These are phyloP conservation scores for Rutstroemia sp. DNA, from an alignment of 2,329 filamentous ascomycete genomes.

Conservation along the genomic window DNA sequence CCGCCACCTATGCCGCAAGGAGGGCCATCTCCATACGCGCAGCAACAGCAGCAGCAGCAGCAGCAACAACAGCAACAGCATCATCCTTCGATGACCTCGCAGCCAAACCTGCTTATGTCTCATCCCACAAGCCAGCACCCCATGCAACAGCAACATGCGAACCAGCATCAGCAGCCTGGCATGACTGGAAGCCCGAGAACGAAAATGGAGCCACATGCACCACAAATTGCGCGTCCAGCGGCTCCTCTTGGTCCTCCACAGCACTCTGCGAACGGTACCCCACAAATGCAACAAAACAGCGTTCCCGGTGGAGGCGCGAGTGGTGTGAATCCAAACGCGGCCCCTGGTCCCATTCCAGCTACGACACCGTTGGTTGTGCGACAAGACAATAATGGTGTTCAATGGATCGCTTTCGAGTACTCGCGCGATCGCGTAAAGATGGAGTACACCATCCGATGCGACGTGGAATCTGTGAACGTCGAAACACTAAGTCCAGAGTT, in stretches of 20 bases:
- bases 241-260: slow-evolving; percentile 38
- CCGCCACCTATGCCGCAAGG: slow-evolving; percentile 58
- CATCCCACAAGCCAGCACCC: slow-evolving; percentile 48
- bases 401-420: slow-evolving; percentile 99
- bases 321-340: slow-evolving; percentile 78
- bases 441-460: slow-evolving; percentile 98
- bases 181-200: slow-evolving; percentile 56
- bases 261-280: slow-evolving; percentile 32
- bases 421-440: slow-evolving; percentile 96
- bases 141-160: slow-evolving; percentile 48
- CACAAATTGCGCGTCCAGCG: slow-evolving; percentile 54
- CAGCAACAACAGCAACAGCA: slow-evolving; percentile 27
- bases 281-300: slow-evolving; percentile 38
- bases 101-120: slow-evolving; percentile 61
- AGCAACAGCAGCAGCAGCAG: slow-evolving; percentile 42
- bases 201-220: slow-evolving; percentile 56
- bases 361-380: slow-evolving; percentile 91
- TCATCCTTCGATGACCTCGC: slow-evolving; percentile 54
- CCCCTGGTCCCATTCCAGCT: slow-evolving; percentile 91
- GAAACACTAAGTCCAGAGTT: slow-evolving; percentile 80
- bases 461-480: slow-evolving; percentile 92
- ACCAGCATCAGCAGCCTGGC: slow-evolving; percentile 45
- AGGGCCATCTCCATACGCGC: slow-evolving; percentile 49
- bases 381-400: slow-evolving; percentile 92
- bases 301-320: slow-evolving; percentile 34